Evolutionary conservation across 345 rosid species (phyloP).

Genomic region (Capsella bursapastoris): DNA sequence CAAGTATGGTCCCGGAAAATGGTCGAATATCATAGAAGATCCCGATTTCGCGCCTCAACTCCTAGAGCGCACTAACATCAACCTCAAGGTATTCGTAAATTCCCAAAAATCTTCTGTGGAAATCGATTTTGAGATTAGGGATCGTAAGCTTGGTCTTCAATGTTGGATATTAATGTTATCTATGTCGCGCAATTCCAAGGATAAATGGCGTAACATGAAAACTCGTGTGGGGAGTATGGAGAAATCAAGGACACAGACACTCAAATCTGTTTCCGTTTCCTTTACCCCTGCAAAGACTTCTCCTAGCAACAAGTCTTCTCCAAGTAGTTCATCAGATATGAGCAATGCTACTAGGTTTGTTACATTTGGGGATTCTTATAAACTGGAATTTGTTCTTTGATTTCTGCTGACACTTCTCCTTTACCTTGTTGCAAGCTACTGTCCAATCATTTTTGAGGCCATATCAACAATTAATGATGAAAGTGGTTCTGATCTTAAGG

Average conservation of each 20-base stretch:
- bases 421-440: conserved; percentile 46
- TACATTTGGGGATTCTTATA: neutral
- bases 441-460: conserved; percentile 69
- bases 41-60: conserved; percentile 67
- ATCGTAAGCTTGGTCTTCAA: neutral
- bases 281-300: neutral
- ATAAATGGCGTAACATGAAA: conserved; percentile 77
- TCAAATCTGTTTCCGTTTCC: conserved; percentile 37
- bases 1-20: conserved; percentile 78
- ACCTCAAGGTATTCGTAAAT: conserved; percentile 67
- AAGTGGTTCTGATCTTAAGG: conserved; percentile 53
- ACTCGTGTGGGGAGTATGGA: conserved; percentile 39
- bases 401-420: neutral
- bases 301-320: conserved; percentile 2
- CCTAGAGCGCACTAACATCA: conserved; percentile 67
- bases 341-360: conserved; percentile 14
- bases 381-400: neutral
- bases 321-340: conserved; percentile 6
- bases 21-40: conserved; percentile 70
- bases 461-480: conserved; percentile 56
- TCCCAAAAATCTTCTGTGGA: neutral
- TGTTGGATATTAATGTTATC: too few relatives aligned
- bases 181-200: conserved; percentile 44
- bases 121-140: neutral
- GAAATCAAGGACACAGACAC: conserved; percentile 49